Base-by-base conservation (phyloP, 2,329 filamentous ascomycete genomes). In the Zasmidium citrigriseum region DNA sequence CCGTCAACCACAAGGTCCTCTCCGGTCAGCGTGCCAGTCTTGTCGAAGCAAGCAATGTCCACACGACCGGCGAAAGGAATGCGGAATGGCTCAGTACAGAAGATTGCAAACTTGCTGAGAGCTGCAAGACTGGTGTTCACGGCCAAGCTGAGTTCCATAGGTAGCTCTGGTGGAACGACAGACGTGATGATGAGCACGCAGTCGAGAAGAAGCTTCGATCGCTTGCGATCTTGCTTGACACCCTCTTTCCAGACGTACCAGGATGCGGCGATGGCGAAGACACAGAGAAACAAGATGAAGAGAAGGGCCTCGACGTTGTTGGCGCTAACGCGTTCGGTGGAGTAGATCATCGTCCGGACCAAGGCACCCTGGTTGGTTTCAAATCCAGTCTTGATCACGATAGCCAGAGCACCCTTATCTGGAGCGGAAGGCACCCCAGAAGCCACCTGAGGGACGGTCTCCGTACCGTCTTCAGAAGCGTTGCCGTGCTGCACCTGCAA, bases 201-300 rank as follows among this genome's bases (percentile, higher is more conserved):
- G 78, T 99, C 96, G 54, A 99, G 86, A 59, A 99, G 85, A 41
- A 99, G 86, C 84, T 99, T 99, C 48, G 93, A 98, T 64, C 95
- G 89, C 81, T 99, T 98, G 73, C 95, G 89, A 71, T 98, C 93
- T 78, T 90, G 92, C 73, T 85, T 84, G 55, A 99, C 93, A 79
- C 95, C 96, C 77, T 99, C 93, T 62, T 93, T 86, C 95, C 95
- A 99, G 59, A 99, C 95, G 75, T 99, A 99, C 93, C 95, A 97
- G 12, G 95, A 96, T 53, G 95, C 95, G 56, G 95, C 96, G 73
- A 99, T 86, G 68, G 96, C 96, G 78, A 99, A 99, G 68, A 98
- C 85, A 55, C 96, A 85, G 24, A 99, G 84, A 83, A 99, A 99
- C 59, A 99, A 83, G 66, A 99, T 99, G 80, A 99, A 99, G 61